Evolutionary conservation across 2,329 filamentous ascomycete species (phyloP).

Genomic region (Aulographum hederae): DNA sequence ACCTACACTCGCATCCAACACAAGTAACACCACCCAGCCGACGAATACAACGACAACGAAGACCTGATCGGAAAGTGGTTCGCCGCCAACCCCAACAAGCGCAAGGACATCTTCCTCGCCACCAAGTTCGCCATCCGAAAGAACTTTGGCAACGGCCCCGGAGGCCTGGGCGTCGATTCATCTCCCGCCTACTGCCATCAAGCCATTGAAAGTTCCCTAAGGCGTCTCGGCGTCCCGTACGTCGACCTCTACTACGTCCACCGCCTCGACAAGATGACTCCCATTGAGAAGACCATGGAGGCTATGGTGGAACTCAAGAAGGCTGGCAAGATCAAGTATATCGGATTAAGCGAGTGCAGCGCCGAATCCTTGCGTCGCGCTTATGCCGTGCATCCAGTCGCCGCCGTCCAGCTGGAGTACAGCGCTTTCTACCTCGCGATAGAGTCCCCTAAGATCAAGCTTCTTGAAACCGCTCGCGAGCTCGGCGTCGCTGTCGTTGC

Average conservation of each 20-base stretch:
- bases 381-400: slow-evolving; percentile 29
- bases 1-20: no score
- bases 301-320: slow-evolving; percentile 28
- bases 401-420: slow-evolving; percentile 37
- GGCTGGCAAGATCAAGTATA: slow-evolving; percentile 37
- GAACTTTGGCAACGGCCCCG: slow-evolving; percentile 25
- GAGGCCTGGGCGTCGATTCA: slow-evolving; percentile 17
- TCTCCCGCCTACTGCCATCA: slow-evolving; percentile 21
- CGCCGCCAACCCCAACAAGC: slow-evolving; percentile 25
- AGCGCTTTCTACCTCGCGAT: slow-evolving; percentile 37
- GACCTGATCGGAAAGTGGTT: slow-evolving; percentile 26
- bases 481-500: slow-evolving; percentile 25
- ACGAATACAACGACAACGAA: slow-evolving; percentile 23
- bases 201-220: slow-evolving; percentile 20
- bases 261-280: slow-evolving; percentile 23
- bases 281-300: slow-evolving; percentile 29
- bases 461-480: slow-evolving; percentile 25
- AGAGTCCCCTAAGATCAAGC: slow-evolving; percentile 29
- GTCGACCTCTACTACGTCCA: slow-evolving; percentile 28
- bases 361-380: slow-evolving; percentile 33
- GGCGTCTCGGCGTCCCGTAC: slow-evolving; percentile 18
- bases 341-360: slow-evolving; percentile 36
- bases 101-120: slow-evolving; percentile 30
- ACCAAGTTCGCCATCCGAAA: slow-evolving; percentile 21
- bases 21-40: no score